Evolutionary conservation across 2,329 filamentous ascomycete genomes (phyloP).

Genomic region (Colletotrichum theobromicola): DNA sequence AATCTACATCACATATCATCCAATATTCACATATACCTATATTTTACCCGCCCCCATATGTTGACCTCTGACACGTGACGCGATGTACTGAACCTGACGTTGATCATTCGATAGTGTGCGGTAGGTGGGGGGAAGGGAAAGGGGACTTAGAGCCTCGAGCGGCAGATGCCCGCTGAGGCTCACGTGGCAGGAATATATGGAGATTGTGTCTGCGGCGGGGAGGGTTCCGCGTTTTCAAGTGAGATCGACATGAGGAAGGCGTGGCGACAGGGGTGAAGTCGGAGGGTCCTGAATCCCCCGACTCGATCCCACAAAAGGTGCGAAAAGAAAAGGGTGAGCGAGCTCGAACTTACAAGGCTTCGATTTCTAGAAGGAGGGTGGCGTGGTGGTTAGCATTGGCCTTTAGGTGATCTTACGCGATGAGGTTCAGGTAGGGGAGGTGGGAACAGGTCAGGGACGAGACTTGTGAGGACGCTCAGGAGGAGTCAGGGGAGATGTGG

Average conservation of each 20-base stretch:
- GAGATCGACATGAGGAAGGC: neutral
- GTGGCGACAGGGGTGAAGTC: neutral
- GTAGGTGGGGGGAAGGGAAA: neutral
- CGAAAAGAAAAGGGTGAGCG: neutral
- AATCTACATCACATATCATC: neutral
- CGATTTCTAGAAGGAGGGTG: slow-evolving; percentile 71
- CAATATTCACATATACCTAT: neutral
- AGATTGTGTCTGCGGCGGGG: neutral
- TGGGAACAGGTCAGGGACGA: neutral
- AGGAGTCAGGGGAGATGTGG: neutral
- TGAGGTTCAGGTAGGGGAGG: neutral
- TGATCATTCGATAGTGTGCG: neutral
- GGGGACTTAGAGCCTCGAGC: neutral
- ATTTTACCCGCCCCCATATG: no score
- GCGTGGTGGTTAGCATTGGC: neutral
- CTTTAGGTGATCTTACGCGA: neutral
- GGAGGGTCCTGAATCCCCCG: no score
- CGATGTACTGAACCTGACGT: neutral
- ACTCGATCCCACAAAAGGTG: neutral
- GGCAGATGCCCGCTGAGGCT: neutral
- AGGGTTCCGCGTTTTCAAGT: neutral
- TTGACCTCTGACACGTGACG: neutral
- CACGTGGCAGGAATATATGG: neutral
- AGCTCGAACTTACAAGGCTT: slow-evolving; percentile 75
- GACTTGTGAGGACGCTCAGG: neutral